Conservation (phyloP, 2,329 filamentous ascomycete species). For the Emergomyces orientalis region DNA sequence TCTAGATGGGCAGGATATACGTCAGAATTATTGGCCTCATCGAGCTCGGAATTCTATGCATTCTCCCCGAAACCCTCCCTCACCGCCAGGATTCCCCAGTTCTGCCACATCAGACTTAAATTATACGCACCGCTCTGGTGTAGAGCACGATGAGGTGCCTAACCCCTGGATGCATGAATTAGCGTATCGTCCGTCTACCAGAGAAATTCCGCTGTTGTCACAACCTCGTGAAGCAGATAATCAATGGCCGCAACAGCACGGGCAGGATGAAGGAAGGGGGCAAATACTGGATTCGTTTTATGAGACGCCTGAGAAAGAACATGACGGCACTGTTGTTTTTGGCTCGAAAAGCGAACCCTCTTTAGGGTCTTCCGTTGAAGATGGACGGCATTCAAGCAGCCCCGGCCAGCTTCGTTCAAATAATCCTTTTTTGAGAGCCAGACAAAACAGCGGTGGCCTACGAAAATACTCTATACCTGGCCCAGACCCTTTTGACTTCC, state of each 20-base stretch:
- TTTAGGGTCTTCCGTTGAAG: neutral
- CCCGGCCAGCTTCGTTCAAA: conserved; percentile 27
- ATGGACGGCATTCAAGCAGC: neutral
- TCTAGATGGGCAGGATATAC: neutral
- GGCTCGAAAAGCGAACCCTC: neutral
- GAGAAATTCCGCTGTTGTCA: too few species aligned
- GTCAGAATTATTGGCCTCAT: neutral
- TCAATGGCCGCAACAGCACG: neutral
- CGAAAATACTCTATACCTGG: neutral
- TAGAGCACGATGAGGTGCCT: neutral
- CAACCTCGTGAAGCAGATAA: neutral
- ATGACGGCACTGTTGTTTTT: neutral
- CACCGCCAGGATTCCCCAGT: neutral
- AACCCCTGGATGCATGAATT: neutral
- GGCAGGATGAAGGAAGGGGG: neutral
- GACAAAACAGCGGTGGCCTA: conserved; percentile 11
- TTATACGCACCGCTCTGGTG: neutral
- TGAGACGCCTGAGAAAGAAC: neutral
- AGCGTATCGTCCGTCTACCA: neutral
- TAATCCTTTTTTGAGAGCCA: conserved; percentile 32
- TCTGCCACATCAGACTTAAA: neutral
- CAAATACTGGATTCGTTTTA: neutral
- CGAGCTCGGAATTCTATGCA: neutral
- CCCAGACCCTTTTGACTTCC: neutral
- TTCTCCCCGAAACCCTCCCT: neutral